Evolutionary conservation across 371 early-diverging fungal species (phyloP), one percentile per base, ranked within the genome.

Genomic region (Parasitella parasitica): DNA sequence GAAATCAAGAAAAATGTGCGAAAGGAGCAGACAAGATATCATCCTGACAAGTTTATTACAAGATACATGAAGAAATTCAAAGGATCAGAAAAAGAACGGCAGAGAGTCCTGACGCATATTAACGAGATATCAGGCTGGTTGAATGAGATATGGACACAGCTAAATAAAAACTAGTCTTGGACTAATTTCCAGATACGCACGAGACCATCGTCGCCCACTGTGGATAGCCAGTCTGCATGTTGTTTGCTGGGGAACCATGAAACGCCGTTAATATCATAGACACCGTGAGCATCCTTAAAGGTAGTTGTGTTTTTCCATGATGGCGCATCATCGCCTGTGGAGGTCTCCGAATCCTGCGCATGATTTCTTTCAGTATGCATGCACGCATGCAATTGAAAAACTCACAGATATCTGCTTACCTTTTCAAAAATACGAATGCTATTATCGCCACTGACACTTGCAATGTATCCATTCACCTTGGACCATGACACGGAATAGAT

Each of bases 401-500:
- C 8, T 5, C 5, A 3, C 11, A 32, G 32, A 32, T 41, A 18
- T 41, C n/a, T n/a, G 5, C 16, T 41, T 57, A 71, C 83, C 57
- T 84, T 66, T 51, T 67, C 77, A 72, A 91, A 87, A 5, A 95
- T 64, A 2, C 86, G 78, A 37, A 97, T 83, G 3, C 73, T 70
- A 72, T 94, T 94, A 72, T 97, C 97, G 4, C 93, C 94, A 54
- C 90, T 84, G 3, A 90, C 88, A 32, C 92, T 94, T 2, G 93
- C 94, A 36, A 97, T 83, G 28, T 63, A 66, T 7, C 84, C 88
- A 46, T 80, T 71, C 20, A 77, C 72, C 38, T 89, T 88, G 18
- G 91, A 89, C 97, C 97, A 97, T 30, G 97, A 91, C 0, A 97
- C 95, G 3, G 91, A 90, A 71, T 94, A 97, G 39, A 97, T 91